Base-by-base conservation (phyloP, 352 stramenopile genomes). In the Globisporangium cylindrosporum region DNA sequence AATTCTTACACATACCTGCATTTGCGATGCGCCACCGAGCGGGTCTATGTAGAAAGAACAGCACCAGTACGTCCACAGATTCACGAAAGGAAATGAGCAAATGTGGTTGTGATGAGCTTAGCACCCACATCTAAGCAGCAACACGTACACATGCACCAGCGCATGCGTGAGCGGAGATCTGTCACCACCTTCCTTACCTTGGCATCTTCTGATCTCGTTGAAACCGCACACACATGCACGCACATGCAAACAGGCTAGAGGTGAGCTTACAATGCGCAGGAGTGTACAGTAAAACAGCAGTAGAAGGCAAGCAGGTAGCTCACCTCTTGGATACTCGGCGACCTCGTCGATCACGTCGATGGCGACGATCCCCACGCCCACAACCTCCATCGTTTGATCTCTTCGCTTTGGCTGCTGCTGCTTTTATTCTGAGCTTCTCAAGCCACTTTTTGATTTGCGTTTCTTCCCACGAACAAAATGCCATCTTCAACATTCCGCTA, bases 261-360 rank as follows among this genome's bases (percentile, higher is more conserved):
- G 41, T 58, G 60, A 58, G 27, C 27, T 27, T 48, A 24, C 9
- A 10, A 7, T 32, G 9, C 60, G 20, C 14, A 34, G 48, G 4
- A 43, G 10, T 43, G 36, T 20, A 34, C 2, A n/a, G 20, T 14
- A n/a, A 20, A 24, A 22, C 22, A 34, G 14, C 25, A 12, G 22
- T 41, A 15, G 29, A 14, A 34, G 14, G 10, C 12, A 38, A 32
- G 27, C 27, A 6, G 7, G 0, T 4, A 1, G 38, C 66, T 27
- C 63, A 93, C 85, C 85, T 77, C 76, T 59, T 10, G 85, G 85
- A 54, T 79, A 93, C 62, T 55, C 51, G 10, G 74, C 80, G 32
- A 93, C 80, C 62, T 90, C 82, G 46, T 86, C 73, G 57, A 92
- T 79, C 29, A 93, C 72, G 69, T 93, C 83, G 62, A 93, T 82